Percentiles rank a stretch among this genome's conserved stretches.
phyloP scores from a whole-genome alignment of 345 rosid genomes.

The Chamaenerion angustifolium region DNA sequence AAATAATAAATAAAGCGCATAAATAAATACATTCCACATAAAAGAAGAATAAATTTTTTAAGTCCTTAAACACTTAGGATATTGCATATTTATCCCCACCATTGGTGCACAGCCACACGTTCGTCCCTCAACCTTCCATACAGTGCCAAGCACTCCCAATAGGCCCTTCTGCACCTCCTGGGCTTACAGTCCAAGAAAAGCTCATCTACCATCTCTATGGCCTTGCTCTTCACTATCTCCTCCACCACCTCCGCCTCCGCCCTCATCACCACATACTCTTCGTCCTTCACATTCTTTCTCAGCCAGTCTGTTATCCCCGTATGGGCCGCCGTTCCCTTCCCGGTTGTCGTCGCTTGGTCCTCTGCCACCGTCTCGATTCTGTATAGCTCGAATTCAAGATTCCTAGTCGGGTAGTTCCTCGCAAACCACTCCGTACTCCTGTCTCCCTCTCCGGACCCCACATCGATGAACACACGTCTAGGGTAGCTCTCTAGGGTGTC shows the following conservation, averaged over 20 bases:
- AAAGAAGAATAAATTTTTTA: too few relatives aligned
- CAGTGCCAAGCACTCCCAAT: conserved; percentile 77
- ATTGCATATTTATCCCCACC: conserved; percentile 12
- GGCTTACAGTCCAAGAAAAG: conserved; percentile 82
- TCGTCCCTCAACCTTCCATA: conserved; percentile 67
- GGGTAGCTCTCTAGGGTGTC: conserved; percentile 46
- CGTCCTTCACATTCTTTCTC: conserved; percentile 45
- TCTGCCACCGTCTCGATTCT: conserved; percentile 30
- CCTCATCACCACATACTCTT: conserved; percentile 70
- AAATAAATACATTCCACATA: too few relatives aligned
- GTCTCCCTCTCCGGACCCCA: conserved; percentile 25
- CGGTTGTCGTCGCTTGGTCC: background rate
- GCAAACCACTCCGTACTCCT: conserved; percentile 50
- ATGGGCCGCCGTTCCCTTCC: conserved; percentile 8
- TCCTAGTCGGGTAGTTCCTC: conserved; percentile 56
- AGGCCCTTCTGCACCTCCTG: conserved; percentile 37
- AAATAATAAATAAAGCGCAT: too few relatives aligned
- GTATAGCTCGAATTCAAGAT: conserved; percentile 53
- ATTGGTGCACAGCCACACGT: conserved; percentile 63
- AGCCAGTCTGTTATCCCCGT: conserved; percentile 59
- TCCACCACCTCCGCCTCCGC: conserved; percentile 69
- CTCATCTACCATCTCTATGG: conserved; percentile 57
- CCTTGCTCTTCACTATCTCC: conserved; percentile 49
- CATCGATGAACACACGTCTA: conserved; percentile 53
- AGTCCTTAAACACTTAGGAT: too few relatives aligned